Evolutionary conservation across 495 filamentous ascomycete species (phyloP).

Genomic region (Chaetomium cochliodes): DNA sequence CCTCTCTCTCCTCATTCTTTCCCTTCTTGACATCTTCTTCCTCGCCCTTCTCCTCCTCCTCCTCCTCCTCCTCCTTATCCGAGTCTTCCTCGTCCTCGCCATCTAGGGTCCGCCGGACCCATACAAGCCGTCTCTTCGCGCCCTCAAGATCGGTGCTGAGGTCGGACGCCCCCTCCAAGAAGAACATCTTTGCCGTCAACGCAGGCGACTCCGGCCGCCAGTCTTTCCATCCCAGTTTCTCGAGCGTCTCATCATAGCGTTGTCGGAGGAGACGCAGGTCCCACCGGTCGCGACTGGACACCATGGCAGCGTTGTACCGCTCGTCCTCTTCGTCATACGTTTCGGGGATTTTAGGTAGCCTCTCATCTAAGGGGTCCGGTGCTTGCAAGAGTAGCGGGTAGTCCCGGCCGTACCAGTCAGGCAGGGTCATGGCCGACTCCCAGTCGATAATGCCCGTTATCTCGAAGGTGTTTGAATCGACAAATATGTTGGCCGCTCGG

Average conservation of each 20-base stretch:
- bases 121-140: background rate
- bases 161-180: background rate
- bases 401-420: slow-evolving; percentile 1
- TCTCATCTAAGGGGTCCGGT: slow-evolving; percentile 1
- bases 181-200: background rate
- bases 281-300: background rate
- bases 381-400: slow-evolving; percentile 3
- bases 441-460: background rate
- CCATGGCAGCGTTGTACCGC: background rate
- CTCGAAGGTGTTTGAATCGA: background rate
- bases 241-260: background rate
- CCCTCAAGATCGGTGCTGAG: background rate
- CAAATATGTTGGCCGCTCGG: background rate
- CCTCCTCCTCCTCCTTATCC: too few species aligned
- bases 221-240: slow-evolving; percentile 1
- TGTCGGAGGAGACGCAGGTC: background rate
- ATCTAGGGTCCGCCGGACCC: background rate
- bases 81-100: too few species aligned
- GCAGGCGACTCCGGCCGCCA: background rate
- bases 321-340: slow-evolving; percentile 3
- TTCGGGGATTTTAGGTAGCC: background rate
- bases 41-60: too few species aligned
- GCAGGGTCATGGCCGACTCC: slow-evolving; percentile 7
- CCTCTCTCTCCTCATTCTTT: too few species aligned
- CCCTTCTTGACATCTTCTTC: too few species aligned